Conservation (phyloP, 768 basidiomycete genomes). For the Boletus barrowsii region DNA sequence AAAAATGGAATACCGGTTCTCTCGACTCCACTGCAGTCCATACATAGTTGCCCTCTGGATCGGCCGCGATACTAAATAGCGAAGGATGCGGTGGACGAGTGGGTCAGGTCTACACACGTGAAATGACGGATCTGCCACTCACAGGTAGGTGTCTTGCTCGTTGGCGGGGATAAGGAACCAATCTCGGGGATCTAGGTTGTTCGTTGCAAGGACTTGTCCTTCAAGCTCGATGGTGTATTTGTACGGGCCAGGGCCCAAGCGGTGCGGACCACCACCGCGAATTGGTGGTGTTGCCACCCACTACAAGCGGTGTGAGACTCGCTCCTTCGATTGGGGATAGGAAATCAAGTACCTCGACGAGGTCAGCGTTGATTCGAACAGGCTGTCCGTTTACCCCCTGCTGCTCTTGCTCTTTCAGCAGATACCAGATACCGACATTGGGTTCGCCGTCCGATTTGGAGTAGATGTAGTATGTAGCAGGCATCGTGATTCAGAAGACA, state of each 20-base stretch:
- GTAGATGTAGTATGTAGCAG: no score
- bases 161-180: neutral
- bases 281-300: neutral
- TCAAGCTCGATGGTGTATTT: neutral
- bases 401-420: no score
- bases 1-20: no score
- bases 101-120: no score
- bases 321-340: neutral
- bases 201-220: neutral
- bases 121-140: neutral
- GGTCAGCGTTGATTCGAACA: neutral
- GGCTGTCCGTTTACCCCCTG: neutral
- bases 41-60: no score
- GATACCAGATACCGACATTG: no score
- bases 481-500: no score
- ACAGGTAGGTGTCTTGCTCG: neutral
- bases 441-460: no score
- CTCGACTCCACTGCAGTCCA: no score
- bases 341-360: neutral
- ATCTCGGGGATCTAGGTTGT: neutral
- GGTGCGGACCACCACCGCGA: neutral
- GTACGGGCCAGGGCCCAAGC: neutral
- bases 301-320: neutral
- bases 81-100: no score
- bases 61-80: no score